Evolutionary conservation across 1,284 basidiomycete genomes (phyloP), one percentile per base, ranked within the genome.

Genomic region (Microstroma glucosiphilum): DNA sequence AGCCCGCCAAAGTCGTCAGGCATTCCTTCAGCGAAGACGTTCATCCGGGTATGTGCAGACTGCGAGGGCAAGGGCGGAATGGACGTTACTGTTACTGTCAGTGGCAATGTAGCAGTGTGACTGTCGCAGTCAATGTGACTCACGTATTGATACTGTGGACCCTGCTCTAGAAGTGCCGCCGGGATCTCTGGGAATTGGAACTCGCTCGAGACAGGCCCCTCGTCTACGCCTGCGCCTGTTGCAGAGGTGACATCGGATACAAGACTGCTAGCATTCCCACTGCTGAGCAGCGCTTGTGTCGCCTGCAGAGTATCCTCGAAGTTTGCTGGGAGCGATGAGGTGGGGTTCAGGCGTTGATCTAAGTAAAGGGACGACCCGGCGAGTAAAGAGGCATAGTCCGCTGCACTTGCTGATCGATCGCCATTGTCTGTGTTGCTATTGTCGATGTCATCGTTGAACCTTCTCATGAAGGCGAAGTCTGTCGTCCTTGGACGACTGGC

Each of bases 131-230:
- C 9, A 23, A n/a, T n/a, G 26, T 6, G 11, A 75, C 76, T 70
- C 64, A 78, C 76, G 57, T 67, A 78, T 73, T 78, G 72, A 60
- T 73, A 70, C 40, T 75, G 66, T 25, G 73, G 72, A 0, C 64
- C 65, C 12, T 73, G 71, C 56, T 76, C 70, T 7, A 77, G 68
- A 15, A 78, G 62, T 19, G 67, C 70, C 1, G 73, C 65, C 4
- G 76, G 76, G 13, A 78, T 60, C 13, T 69, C 70, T 3, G 76
- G 76, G 43, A 78, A 78, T 67, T 66, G 40, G 75, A 70, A 19
- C 21, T 26, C 21, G 51, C 21, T 23, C 51, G 51, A 54, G 25
- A 26, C 51, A 25, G 51, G 25, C 26, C 43, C 43, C 21, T n/a
- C 43, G 43, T 48, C 43, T 48, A 6, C 43, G 6, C 21, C 43